Conservation (phyloP, 2,329 filamentous ascomycete species). For the Cercospora berteroae region DNA sequence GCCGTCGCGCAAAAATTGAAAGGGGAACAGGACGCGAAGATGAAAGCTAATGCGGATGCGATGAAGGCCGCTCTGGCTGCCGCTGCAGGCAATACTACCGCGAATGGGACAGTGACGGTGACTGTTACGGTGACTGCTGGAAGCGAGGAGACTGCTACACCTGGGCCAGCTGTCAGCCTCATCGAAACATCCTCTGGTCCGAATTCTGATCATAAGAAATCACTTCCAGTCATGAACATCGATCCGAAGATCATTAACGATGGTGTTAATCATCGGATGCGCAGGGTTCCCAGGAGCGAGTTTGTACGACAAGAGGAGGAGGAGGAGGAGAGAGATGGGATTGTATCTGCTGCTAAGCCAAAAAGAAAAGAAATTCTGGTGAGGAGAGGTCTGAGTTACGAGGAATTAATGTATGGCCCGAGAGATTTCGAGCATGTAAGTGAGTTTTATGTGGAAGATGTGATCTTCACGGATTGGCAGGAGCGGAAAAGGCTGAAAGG, state of each 20-base stretch:
- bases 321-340: background rate
- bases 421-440: slow-evolving; percentile 2
- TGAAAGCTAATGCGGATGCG: background rate
- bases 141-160: background rate
- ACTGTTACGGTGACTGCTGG: background rate
- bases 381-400: slow-evolving; percentile 3
- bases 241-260: background rate
- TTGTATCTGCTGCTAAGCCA: background rate
- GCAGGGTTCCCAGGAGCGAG: background rate
- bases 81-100: no score
- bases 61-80: background rate
- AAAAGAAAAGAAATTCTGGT: background rate
- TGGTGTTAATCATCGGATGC: background rate
- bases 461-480: background rate
- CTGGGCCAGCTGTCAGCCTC: background rate
- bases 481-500: background rate
- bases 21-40: background rate
- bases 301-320: background rate
- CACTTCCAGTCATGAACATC: background rate
- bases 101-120: background rate
- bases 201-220: background rate
- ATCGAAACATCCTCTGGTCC: background rate
- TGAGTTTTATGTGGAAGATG: background rate
- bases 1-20: background rate
- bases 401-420: slow-evolving; percentile 4